Percentiles rank a stretch among this genome's conserved stretches.
phyloP scores from a whole-genome alignment of 2,329 filamentous ascomycete genomes.

The Colletotrichum sp. region DNA sequence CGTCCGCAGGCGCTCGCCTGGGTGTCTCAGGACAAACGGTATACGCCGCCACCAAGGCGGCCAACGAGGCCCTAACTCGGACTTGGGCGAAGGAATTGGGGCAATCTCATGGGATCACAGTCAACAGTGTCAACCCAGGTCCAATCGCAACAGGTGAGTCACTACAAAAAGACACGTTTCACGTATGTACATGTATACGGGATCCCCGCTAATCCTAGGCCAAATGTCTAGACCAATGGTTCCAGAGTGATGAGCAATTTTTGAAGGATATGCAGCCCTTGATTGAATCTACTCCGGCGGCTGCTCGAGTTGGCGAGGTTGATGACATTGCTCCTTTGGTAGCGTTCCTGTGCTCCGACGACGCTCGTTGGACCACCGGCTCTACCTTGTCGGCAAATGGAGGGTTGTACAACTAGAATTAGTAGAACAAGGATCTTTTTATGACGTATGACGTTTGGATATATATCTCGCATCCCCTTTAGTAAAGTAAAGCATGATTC shows the following conservation, averaged over 20 bases:
- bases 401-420: slow-evolving; percentile 25
- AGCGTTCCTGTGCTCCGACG: slow-evolving; percentile 32
- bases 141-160: slow-evolving; percentile 25
- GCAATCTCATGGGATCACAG: slow-evolving; percentile 28
- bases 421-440: background rate
- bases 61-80: slow-evolving; percentile 30
- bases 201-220: background rate
- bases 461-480: background rate
- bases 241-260: slow-evolving; percentile 31
- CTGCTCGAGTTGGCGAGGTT: slow-evolving; percentile 30
- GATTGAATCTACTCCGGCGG: slow-evolving; percentile 35
- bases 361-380: slow-evolving; percentile 34
- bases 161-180: background rate
- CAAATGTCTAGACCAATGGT: slow-evolving; percentile 26
- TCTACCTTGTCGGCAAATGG: slow-evolving; percentile 32
- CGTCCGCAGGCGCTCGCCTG: slow-evolving; percentile 33
- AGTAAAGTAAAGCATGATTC: background rate
- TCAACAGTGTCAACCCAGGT: slow-evolving; percentile 36
- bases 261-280: slow-evolving; percentile 34
- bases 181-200: background rate
- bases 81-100: slow-evolving; percentile 36
- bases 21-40: slow-evolving; percentile 32
- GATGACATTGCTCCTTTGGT: slow-evolving; percentile 36
- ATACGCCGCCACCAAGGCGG: slow-evolving; percentile 39
- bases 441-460: background rate